Base-by-base conservation (phyloP, 2,329 filamentous ascomycete genomes). In the Metarhizium robertsii region DNA sequence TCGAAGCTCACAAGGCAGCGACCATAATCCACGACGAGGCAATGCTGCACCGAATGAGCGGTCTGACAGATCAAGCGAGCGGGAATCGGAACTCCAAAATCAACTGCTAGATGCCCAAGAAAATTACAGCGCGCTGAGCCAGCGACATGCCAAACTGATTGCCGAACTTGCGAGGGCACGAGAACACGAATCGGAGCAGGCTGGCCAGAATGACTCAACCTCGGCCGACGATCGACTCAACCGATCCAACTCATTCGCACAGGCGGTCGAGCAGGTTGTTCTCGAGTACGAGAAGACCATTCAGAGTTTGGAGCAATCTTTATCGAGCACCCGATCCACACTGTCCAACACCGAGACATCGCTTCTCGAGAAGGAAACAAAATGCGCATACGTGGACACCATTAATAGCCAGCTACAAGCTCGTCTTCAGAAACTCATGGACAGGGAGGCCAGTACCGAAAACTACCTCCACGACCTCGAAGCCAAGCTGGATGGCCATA, bases 251-350 rank as follows among this genome's bases (percentile, higher is more conserved):
- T 95, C 90, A 0, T 97, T 99, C 67, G 92, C 92, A 1, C 88
- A 95, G 67, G 92, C 92, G 32, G 92, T 99, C 20, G 94, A 99
- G 66, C 89, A 95, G 66, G 90, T 99, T 25, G 90, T 99, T 3
- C 76, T 97, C 51, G 94, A 99, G 71, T 99, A 99, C 67, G 95
- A 99, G 70, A 97, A 95, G 78, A 99, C 95, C 0, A 99, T 99
- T 52, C 92, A 97, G 69, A 87, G 84, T 53, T 80, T 99, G 16
- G 94, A 99, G 70, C 85, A 91, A 52, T 96, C 92, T 2, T 81
- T 99, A 14, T 92, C 92, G 0, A 94, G 85, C 65, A 97, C 94
- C 1, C 83, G 94, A 56, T 80, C 88, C 38, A 90, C 89, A 0
- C 77, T 99, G 32, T 87, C 94, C 11, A 86, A 77, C 60, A 92